A percentile compares a stretch with the other conserved stretches of the same genome.
Conservation (phyloP, 805 yeast species). For the Barnettozyma populi region DNA sequence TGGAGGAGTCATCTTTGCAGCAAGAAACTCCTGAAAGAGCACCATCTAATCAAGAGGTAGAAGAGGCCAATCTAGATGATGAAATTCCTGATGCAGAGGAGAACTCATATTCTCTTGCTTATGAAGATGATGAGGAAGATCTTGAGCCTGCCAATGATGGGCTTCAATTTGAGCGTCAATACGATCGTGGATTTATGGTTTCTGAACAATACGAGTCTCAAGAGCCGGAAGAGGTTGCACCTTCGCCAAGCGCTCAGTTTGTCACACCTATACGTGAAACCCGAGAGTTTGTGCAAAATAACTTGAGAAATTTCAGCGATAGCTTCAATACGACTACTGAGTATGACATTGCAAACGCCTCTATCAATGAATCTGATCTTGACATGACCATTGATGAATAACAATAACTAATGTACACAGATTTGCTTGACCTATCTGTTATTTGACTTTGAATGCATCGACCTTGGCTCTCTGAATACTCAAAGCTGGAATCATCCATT, state of each 20-base stretch:
- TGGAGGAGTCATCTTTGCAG: not conserved
- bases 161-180: constrained; percentile 20
- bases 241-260: constrained; percentile 12
- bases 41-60: not conserved
- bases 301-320: constrained; percentile 6
- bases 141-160: constrained; percentile 17
- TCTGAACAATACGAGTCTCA: constrained; percentile 22
- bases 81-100: constrained; percentile 38
- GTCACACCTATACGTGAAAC: constrained; percentile 15
- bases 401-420: not conserved
- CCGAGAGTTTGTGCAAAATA: constrained; percentile 3
- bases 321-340: constrained; percentile 5
- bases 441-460: constrained; percentile 41
- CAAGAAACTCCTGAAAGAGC: not conserved
- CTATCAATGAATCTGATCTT: constrained; percentile 32
- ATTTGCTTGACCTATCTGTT: not conserved
- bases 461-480: constrained; percentile 77
- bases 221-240: constrained; percentile 7
- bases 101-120: constrained; percentile 28
- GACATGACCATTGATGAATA: constrained; percentile 41
- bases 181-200: constrained; percentile 24
- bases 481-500: constrained; percentile 92
- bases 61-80: constrained; percentile 35
- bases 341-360: constrained; percentile 21
- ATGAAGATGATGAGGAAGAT: constrained; percentile 30